phyloP scores from a whole-genome alignment of 441 rosid species.

The Caryocar brasiliense region DNA sequence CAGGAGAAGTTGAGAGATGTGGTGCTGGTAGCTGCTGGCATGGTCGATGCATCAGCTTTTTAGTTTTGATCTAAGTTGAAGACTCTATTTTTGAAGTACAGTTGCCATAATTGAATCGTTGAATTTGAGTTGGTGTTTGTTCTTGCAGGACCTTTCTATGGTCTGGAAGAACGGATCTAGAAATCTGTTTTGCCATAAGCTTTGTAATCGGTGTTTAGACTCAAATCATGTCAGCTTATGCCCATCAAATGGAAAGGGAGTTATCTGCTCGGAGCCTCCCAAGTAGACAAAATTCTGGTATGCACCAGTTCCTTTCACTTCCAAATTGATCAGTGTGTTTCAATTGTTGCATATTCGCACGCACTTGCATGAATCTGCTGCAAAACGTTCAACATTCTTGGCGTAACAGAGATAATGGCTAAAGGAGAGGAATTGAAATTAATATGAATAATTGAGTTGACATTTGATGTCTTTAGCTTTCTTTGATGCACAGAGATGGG shows the following conservation, averaged over 20 bases:
- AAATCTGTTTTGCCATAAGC: constrained; percentile 3
- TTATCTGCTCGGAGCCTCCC: constrained; percentile 52
- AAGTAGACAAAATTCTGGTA: constrained; percentile 69
- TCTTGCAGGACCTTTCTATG: constrained; percentile 17
- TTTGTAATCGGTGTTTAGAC: constrained; percentile 14
- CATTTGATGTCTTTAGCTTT: too few species aligned
- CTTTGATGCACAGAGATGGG: constrained; percentile 38
- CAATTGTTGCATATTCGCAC: not conserved
- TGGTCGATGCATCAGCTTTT: constrained; percentile 12
- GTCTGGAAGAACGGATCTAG: constrained; percentile 17
- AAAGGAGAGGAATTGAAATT: too few species aligned
- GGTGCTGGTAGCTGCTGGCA: constrained; percentile 6
- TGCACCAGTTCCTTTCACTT: constrained; percentile 3
- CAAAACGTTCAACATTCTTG: too few species aligned
- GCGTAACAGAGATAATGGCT: too few species aligned
- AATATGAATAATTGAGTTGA: too few species aligned
- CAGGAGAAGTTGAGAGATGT: constrained; percentile 10
- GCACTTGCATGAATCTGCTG: not conserved
- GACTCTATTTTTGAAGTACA: not conserved
- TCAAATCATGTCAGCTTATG: constrained; percentile 52
- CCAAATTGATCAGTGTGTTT: not conserved
- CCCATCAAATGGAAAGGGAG: constrained; percentile 68
- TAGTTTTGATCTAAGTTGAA: not conserved
- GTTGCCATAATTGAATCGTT: too few species aligned
- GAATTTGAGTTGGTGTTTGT: too few species aligned